Base-by-base conservation (phyloP, 306 rosid species). In the Cucumis hystrix region DNA sequence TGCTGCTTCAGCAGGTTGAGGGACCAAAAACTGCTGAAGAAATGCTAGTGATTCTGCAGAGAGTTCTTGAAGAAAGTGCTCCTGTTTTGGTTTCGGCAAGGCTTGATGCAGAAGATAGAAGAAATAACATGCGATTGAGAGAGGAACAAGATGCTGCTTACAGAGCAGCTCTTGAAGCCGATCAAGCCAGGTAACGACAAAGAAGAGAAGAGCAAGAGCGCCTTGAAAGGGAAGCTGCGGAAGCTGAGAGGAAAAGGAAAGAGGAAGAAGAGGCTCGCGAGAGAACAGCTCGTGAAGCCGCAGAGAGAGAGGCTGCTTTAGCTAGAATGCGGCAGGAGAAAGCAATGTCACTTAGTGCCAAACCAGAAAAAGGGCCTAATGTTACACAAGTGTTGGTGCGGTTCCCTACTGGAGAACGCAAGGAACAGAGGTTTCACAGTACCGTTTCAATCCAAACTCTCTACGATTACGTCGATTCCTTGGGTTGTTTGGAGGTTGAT, bases 81-180 rank as follows among this genome's bases (percentile, higher is more conserved):
- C 86, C 96, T 43, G 93, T 88, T 83, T 93, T 96, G 82, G 92
- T 87, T 77, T 52, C 93, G 1, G 98, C 93, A 33, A 89, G 98
- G 85, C 84, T 80, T 82, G 97, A 91, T 41, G 97, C 99, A 62
- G 99, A 96, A 87, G 98, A 96, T 89, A 89, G 99, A 79, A 83
- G 66, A 69, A 92, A 64, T 75, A 92, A 92, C 81, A 60, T 70
- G 76, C 93, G 88, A 51, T 85, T 96, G 83, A 92, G 99, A 80
- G 98, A 96, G 86, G 99, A 96, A 88, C 98, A 95, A 86, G 99
- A 92, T 92, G 98, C 99, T 83, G 99, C 99, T 52, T 96, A 85
- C 78, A 88, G 96, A 87, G 97, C 97, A 56, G 97, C 99, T 41
- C 99, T 95, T 75, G 97, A 95, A 89, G 97, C 99, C 49, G 99